Evolutionary conservation across 1,139 yeast genomes (phyloP).

Genomic region (Saccharomyces uvarum): DNA sequence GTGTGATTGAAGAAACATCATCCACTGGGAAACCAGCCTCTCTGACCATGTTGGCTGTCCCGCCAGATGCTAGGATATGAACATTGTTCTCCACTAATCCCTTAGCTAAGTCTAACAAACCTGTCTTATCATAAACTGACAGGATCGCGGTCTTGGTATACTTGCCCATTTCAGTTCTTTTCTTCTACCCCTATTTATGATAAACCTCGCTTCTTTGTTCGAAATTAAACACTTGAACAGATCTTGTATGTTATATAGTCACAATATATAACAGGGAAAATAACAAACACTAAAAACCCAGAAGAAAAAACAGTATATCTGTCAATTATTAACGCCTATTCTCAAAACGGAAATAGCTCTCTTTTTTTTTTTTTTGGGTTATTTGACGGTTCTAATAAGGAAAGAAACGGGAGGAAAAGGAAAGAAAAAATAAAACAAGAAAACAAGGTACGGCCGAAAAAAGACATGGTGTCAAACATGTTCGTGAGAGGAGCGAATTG

Average conservation of each 20-base stretch:
- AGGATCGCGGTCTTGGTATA: conserved; percentile 81
- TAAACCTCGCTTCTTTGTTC: background rate
- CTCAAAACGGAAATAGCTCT: background rate
- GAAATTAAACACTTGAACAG: background rate
- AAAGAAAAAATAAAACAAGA: background rate
- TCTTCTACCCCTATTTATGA: background rate
- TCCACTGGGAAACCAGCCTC: conserved; percentile 98
- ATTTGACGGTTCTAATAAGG: background rate
- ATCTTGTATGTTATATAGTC: background rate
- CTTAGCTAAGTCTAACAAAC: conserved; percentile 88
- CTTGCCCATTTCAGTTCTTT: conserved; percentile 20
- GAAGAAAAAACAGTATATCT: background rate
- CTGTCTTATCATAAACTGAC: conserved; percentile 96
- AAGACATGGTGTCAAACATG: background rate
- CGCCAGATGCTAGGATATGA: conserved; percentile 92
- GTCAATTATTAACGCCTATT: background rate
- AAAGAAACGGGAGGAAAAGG: background rate
- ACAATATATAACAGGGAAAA: background rate
- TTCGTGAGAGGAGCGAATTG: background rate
- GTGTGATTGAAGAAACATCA: conserved; percentile 88
- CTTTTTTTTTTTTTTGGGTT: background rate
- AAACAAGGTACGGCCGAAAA: background rate
- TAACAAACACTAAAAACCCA: background rate
- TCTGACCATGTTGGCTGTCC: conserved; percentile 87
- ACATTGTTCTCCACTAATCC: conserved; percentile 84